These are phyloP conservation scores for Phenoliferia sp. DNA, from an alignment of 1,284 basidiomycete species.

Conservation along the genomic window DNA sequence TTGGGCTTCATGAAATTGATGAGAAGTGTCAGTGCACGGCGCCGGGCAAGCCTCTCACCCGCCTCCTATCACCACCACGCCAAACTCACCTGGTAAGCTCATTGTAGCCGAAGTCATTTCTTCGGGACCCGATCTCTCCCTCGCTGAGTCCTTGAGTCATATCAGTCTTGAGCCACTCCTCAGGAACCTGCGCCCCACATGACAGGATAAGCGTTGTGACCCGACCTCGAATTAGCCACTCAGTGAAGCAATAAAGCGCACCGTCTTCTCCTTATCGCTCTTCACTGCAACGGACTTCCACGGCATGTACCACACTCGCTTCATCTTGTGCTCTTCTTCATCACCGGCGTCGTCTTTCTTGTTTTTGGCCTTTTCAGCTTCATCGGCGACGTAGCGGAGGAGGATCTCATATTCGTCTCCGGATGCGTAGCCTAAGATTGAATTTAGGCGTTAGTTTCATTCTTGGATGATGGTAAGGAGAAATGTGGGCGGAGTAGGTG, in stretches of 20 bases:
- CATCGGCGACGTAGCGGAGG: conserved; percentile 40
- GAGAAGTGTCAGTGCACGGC: conserved; percentile 4
- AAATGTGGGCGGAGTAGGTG: too few species aligned
- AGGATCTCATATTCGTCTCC: conserved; percentile 43
- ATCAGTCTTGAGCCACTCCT: conserved; percentile 51
- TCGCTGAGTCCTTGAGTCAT: conserved; percentile 47
- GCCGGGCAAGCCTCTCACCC: neutral
- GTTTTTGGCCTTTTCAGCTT: conserved; percentile 35
- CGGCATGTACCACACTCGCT: conserved; percentile 43
- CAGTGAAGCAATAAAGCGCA: conserved; percentile 21
- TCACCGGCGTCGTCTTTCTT: conserved; percentile 36
- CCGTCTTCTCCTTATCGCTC: conserved; percentile 37
- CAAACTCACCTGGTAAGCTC: conserved; percentile 40
- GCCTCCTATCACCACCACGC: neutral
- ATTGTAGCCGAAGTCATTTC: conserved; percentile 42
- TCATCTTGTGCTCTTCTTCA: conserved; percentile 35
- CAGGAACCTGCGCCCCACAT: conserved; percentile 35
- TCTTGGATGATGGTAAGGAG: neutral
- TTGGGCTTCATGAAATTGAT: conserved; percentile 26
- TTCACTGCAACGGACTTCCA: conserved; percentile 46
- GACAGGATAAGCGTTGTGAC: too few species aligned
- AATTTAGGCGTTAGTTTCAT: neutral
- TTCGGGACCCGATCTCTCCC: conserved; percentile 44
- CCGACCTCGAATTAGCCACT: too few species aligned
- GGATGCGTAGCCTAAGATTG: neutral